A percentile compares a stretch with the other conserved stretches of the same genome.
Evolutionary conservation across 148 eudicot species (phyloP).

Genomic region (Rhododendron mucronatum): DNA sequence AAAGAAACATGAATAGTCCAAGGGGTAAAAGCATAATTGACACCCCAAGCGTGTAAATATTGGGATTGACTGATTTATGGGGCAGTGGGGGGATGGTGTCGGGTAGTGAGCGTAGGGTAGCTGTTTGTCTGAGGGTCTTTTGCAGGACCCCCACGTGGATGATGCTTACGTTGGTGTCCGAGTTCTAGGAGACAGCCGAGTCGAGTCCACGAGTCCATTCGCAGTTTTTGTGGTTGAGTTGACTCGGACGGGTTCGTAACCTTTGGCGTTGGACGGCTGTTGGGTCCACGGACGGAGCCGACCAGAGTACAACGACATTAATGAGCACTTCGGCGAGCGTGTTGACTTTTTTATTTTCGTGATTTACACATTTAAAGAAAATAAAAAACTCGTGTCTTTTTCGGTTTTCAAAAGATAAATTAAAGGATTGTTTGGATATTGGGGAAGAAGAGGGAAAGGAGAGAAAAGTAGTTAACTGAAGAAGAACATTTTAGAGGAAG

Average conservation of each 20-base stretch:
- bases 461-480: too few species aligned
- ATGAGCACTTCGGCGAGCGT: background rate
- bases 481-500: too few species aligned
- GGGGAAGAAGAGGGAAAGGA: too few species aligned
- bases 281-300: background rate
- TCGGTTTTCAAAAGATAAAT: too few species aligned
- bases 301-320: background rate
- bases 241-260: too few species aligned
- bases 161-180: conserved; percentile 15
- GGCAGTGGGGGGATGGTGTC: background rate
- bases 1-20: background rate
- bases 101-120: conserved; percentile 5
- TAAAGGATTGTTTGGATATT: too few species aligned
- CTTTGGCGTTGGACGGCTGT: background rate
- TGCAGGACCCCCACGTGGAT: conserved; percentile 15
- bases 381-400: background rate
- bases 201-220: background rate
- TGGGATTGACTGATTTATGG: background rate
- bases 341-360: background rate
- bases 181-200: conserved; percentile 18
- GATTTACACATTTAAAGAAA: too few species aligned
- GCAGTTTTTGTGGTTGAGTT: background rate
- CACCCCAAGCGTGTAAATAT: background rate
- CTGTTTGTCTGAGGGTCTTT: background rate
- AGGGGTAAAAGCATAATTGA: background rate